Evolutionary conservation across 169 alveolate genomes (phyloP).

Genomic region (Eimeria tenella): DNA sequence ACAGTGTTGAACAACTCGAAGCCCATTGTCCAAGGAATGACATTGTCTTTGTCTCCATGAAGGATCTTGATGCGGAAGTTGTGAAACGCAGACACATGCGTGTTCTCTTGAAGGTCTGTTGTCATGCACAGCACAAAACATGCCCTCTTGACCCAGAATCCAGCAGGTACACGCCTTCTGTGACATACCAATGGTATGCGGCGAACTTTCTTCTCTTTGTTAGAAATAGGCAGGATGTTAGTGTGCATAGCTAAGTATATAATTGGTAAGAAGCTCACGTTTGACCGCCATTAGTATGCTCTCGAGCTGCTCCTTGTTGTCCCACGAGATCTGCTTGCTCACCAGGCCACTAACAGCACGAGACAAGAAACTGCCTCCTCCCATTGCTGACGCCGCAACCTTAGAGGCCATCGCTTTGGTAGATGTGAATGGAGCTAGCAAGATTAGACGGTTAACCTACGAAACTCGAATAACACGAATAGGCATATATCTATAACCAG

Average conservation of each 20-base stretch:
- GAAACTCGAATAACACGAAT: neutral
- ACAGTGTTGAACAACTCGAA: slow-evolving; percentile 29
- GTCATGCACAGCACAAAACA: too few relatives aligned
- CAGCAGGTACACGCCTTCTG: too few relatives aligned
- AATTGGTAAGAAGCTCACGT: neutral
- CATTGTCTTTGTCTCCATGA: slow-evolving; percentile 73
- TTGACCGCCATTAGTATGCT: neutral
- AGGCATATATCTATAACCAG: too few relatives aligned
- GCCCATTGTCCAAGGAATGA: slow-evolving; percentile 77
- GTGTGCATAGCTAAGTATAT: neutral
- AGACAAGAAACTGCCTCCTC: slow-evolving; percentile 57
- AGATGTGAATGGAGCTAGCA: slow-evolving; percentile 74
- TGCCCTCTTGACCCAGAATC: too few relatives aligned
- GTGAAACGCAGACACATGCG: slow-evolving; percentile 41
- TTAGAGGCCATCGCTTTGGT: slow-evolving; percentile 73
- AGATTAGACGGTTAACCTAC: slow-evolving; percentile 71
- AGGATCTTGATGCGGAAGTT: slow-evolving; percentile 70
- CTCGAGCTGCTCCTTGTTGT: slow-evolving; percentile 47
- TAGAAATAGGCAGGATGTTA: neutral
- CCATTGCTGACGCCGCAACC: slow-evolving; percentile 61
- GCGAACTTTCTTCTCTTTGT: neutral
- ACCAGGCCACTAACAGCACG: slow-evolving; percentile 70
- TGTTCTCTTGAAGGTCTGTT: slow-evolving; percentile 13
- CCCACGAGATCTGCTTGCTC: slow-evolving; percentile 70
- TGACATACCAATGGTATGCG: neutral